Percentiles rank a stretch among this genome's conserved stretches.
Conservation (phyloP, 352 stramenopile genomes). For the Peronospora destructor region DNA sequence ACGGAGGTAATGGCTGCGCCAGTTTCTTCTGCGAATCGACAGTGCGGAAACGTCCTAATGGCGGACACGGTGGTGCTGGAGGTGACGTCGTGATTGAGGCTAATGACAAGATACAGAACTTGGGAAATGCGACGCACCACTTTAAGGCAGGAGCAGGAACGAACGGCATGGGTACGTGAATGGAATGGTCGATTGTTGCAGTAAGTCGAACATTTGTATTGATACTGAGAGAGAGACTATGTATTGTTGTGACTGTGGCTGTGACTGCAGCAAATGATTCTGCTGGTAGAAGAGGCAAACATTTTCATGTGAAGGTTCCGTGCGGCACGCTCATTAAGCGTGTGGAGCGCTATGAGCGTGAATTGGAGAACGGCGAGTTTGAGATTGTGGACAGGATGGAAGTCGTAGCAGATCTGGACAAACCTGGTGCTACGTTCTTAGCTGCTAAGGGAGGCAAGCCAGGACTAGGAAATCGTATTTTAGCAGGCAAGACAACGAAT, state of each 20-base stretch:
- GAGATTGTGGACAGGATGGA: constrained; percentile 81
- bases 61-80: constrained; percentile 76
- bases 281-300: constrained; percentile 68
- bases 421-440: constrained; percentile 56
- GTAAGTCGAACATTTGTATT: constrained; percentile 1
- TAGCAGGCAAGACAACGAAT: constrained; percentile 74
- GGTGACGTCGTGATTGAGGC: constrained; percentile 75
- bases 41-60: constrained; percentile 74
- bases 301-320: constrained; percentile 76
- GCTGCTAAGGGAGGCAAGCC: constrained; percentile 77
- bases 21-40: constrained; percentile 82
- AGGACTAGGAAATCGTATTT: constrained; percentile 79
- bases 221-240: background rate
- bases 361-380: constrained; percentile 64
- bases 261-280: constrained; percentile 61
- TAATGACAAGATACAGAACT: constrained; percentile 72
- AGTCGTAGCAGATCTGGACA: constrained; percentile 71
- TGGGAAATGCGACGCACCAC: constrained; percentile 79
- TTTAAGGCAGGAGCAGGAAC: constrained; percentile 68
- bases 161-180: constrained; percentile 79
- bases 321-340: constrained; percentile 85
- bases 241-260: background rate
- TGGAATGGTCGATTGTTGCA: background rate
- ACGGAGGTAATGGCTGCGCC: constrained; percentile 84
- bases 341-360: constrained; percentile 72